A percentile compares a stretch with the other conserved stretches of the same genome.
Conservation (phyloP, 23 red algal genomes). For the Pyropia yezoensis region DNA sequence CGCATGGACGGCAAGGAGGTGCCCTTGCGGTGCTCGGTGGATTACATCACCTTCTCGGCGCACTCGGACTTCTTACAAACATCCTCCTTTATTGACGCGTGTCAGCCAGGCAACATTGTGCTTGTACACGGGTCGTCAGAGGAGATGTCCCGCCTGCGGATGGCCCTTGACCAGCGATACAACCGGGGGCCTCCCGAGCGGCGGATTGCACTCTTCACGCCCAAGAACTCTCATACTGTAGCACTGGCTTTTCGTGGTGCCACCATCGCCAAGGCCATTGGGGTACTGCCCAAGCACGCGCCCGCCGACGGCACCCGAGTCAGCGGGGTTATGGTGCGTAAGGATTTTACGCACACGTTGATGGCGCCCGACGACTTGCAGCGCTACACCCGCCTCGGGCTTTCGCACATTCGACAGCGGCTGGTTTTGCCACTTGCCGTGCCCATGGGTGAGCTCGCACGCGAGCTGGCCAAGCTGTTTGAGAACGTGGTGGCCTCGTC, state of each 20-base stretch:
- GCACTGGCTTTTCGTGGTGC: constrained; percentile 68
- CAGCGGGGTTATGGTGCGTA: constrained; percentile 76
- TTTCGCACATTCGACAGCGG: constrained; percentile 66
- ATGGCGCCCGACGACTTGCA: constrained; percentile 72
- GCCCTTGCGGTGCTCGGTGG: constrained; percentile 74
- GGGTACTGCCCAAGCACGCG: constrained; percentile 44
- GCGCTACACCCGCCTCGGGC: constrained; percentile 75
- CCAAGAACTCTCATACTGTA: constrained; percentile 72
- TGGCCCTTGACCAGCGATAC: constrained; percentile 68
- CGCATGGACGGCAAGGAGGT: constrained; percentile 81
- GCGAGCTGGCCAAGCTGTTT: constrained; percentile 61
- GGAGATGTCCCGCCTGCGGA: constrained; percentile 82
- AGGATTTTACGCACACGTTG: constrained; percentile 87
- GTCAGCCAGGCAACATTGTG: constrained; percentile 68
- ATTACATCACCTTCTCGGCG: constrained; percentile 96
- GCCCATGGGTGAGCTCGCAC: constrained; percentile 46
- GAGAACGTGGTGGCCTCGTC: constrained; percentile 14
- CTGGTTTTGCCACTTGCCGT: constrained; percentile 54
- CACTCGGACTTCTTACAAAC: constrained; percentile 98
- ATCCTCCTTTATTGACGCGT: constrained; percentile 77
- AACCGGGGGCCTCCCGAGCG: constrained; percentile 55
- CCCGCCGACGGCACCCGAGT: constrained; percentile 49
- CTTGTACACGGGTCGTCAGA: constrained; percentile 89
- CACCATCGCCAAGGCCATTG: constrained; percentile 79
- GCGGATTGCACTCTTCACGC: constrained; percentile 67